These are phyloP conservation scores for Gomphus sp. DNA, from an alignment of 1,284 basidiomycete species.

Conservation along the genomic window DNA sequence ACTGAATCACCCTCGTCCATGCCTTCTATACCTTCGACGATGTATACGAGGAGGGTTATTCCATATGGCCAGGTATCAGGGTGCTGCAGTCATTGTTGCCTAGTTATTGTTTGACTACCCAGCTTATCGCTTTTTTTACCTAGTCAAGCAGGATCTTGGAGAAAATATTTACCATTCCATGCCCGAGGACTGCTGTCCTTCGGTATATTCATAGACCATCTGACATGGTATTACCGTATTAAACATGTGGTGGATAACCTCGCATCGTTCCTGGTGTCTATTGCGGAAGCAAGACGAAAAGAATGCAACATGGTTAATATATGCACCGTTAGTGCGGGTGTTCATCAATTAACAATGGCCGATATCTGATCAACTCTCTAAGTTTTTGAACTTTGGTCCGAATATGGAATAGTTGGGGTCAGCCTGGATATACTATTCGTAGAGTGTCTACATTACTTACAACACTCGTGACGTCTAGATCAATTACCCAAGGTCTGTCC, in stretches of 20 bases:
- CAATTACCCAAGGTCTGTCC: no score
- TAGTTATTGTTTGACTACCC: not conserved
- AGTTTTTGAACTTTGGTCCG: slow-evolving; percentile 87
- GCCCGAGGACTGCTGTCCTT: slow-evolving; percentile 70
- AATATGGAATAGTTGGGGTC: slow-evolving; percentile 58
- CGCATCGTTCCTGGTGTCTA: slow-evolving; percentile 75
- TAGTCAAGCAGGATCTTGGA: slow-evolving; percentile 45
- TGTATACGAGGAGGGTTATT: slow-evolving; percentile 91
- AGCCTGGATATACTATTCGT: slow-evolving; percentile 39
- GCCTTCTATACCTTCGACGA: no score
- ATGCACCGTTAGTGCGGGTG: slow-evolving; percentile 58
- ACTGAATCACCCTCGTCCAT: slow-evolving; percentile 76
- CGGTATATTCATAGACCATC: slow-evolving; percentile 30
- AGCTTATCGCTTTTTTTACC: not conserved
- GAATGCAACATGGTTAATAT: slow-evolving; percentile 60
- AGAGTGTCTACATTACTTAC: slow-evolving; percentile 10
- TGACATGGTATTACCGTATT: no score
- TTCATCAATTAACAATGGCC: not conserved
- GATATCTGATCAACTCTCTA: not conserved
- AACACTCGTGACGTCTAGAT: slow-evolving; percentile 23
- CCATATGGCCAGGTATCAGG: slow-evolving; percentile 1
- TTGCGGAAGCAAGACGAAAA: slow-evolving; percentile 64
- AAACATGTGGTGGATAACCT: slow-evolving; percentile 51
- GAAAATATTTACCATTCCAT: slow-evolving; percentile 70
- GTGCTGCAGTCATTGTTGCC: not conserved